A percentile compares a stretch with the other conserved stretches of the same genome.
Conservation (phyloP, 2,329 filamentous ascomycete species). For the Aspergillus sp. region DNA sequence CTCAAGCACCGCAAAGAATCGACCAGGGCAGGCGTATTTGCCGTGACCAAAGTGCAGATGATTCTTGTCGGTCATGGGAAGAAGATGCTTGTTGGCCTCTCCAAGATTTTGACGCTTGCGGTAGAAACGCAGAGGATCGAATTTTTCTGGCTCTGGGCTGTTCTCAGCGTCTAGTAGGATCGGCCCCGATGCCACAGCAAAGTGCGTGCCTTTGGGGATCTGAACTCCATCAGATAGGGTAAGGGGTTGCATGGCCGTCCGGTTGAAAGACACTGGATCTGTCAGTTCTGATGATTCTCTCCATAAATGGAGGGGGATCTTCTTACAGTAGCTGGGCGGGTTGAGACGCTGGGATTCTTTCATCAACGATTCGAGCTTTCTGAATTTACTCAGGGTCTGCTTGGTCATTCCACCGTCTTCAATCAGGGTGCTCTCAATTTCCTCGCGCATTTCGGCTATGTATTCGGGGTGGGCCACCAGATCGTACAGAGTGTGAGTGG, state of each 20-base stretch:
- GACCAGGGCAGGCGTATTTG: constrained; percentile 21
- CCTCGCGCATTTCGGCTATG: constrained; percentile 11
- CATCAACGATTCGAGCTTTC: constrained; percentile 7
- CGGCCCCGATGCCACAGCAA: constrained; percentile 3
- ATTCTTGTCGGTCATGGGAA: background rate
- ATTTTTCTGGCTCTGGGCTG: constrained; percentile 9
- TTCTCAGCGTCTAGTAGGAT: constrained; percentile 9
- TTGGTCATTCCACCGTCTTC: constrained; percentile 10
- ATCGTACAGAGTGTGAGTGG: constrained; percentile 12
- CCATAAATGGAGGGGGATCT: background rate
- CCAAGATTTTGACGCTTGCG: background rate
- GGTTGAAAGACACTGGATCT: constrained; percentile 1
- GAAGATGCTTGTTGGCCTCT: background rate
- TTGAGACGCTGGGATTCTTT: constrained; percentile 8
- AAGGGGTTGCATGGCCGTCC: background rate
- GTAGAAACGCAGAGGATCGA: constrained; percentile 16
- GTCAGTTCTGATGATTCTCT: background rate
- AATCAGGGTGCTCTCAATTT: constrained; percentile 7
- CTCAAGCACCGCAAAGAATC: constrained; percentile 20
- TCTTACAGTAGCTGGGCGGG: constrained; percentile 3
- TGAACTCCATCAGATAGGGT: constrained; percentile 2
- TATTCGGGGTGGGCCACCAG: constrained; percentile 14
- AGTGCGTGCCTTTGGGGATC: constrained; percentile 6
- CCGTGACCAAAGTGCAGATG: constrained; percentile 21
- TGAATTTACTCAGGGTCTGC: constrained; percentile 3